These are phyloP conservation scores for Cystobasidiaceae sp. DNA, from an alignment of 1,284 basidiomycete genomes.

Conservation along the genomic window DNA sequence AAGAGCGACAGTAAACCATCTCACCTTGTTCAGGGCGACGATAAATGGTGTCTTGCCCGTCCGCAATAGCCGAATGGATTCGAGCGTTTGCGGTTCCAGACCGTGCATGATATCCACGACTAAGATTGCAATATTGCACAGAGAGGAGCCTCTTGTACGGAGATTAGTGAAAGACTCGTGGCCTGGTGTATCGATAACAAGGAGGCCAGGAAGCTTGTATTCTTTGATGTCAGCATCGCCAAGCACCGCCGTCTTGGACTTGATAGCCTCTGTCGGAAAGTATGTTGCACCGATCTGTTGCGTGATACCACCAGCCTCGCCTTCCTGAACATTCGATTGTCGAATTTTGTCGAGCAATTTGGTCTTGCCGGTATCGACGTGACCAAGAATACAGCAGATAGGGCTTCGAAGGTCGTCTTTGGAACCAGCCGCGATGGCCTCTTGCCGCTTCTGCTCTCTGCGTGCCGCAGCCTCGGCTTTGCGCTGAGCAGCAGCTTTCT, in stretches of 20 bases:
- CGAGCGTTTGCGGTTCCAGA: conserved; percentile 92
- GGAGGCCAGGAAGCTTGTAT: conserved; percentile 93
- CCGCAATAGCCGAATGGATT: conserved; percentile 85
- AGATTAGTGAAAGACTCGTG: conserved; percentile 99
- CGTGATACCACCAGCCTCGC: conserved; percentile 99
- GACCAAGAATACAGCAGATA: conserved; percentile 98
- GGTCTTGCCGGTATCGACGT: conserved; percentile 99
- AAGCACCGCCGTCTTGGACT: conserved; percentile 83
- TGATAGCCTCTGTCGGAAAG: conserved; percentile 96
- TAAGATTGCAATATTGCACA: conserved; percentile 98
- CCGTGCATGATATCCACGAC: conserved; percentile 99
- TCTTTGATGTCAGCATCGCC: conserved; percentile 80
- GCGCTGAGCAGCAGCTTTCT: conserved; percentile 62
- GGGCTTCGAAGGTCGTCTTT: conserved; percentile 91
- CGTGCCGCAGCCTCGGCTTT: conserved; percentile 81
- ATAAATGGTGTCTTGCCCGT: conserved; percentile 98
- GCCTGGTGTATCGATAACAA: conserved; percentile 97
- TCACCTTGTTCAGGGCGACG: conserved; percentile 92
- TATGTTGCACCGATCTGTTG: conserved; percentile 99
- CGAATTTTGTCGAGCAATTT: conserved; percentile 99
- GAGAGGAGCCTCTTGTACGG: conserved; percentile 88
- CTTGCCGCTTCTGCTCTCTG: conserved; percentile 73
- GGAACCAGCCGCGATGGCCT: conserved; percentile 76
- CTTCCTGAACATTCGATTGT: conserved; percentile 99
- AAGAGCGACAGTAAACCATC: conserved; percentile 16